phyloP scores from a whole-genome alignment of 148 eudicot genomes.

The Vaccinium corymbosum region DNA sequence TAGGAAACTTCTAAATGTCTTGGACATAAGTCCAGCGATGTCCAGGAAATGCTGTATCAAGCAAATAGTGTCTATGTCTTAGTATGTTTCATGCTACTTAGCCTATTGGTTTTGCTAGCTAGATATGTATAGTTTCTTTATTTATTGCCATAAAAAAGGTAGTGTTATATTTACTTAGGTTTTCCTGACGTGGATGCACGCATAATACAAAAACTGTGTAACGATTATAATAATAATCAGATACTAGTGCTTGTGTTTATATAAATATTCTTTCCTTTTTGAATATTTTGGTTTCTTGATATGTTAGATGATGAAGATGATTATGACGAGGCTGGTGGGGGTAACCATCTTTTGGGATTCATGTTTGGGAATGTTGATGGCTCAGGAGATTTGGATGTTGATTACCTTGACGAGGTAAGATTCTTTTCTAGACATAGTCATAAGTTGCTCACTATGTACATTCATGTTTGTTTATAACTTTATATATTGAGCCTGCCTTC shows the following conservation, averaged over 20 bases:
- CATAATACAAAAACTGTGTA: background rate
- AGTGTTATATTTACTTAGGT: background rate
- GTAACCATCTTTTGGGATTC: slow-evolving; percentile 76
- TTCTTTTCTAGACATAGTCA: background rate
- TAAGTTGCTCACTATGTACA: slow-evolving; percentile 6
- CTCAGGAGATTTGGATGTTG: slow-evolving; percentile 93
- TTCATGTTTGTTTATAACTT: background rate
- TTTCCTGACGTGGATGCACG: background rate
- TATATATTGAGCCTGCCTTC: background rate
- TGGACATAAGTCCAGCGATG: background rate
- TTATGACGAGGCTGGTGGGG: slow-evolving; percentile 71
- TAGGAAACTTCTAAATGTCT: background rate
- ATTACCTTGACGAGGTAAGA: slow-evolving; percentile 89
- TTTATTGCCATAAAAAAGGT: background rate
- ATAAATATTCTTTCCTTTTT: background rate
- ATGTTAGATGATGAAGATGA: slow-evolving; percentile 86
- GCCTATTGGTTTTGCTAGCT: background rate
- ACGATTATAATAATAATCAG: background rate
- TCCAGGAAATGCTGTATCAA: background rate
- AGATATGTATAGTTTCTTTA: background rate
- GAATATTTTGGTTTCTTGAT: background rate
- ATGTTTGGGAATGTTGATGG: slow-evolving; percentile 95
- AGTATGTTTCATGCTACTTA: background rate
- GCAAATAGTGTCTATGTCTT: background rate
- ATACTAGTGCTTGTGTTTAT: background rate